Conservation (phyloP, 179 eudicot genomes). For the Beta macrorhiza region DNA sequence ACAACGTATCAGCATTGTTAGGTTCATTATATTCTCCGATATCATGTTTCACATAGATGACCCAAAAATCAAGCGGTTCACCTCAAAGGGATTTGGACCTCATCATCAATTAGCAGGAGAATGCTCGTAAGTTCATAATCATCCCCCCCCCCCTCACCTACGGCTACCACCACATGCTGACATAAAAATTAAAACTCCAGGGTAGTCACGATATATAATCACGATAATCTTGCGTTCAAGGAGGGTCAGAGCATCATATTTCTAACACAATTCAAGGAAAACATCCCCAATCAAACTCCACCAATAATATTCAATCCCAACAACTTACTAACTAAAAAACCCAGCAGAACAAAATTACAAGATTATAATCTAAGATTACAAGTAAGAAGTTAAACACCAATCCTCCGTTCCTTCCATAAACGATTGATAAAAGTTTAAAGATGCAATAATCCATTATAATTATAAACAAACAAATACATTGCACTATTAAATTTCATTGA, state of each 20-base stretch:
- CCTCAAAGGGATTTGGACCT: background rate
- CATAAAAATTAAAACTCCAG: no score
- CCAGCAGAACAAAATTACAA: background rate
- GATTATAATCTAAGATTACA: no score
- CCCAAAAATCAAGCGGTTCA: background rate
- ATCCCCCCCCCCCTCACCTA: background rate
- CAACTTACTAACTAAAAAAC: background rate
- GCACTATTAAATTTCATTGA: background rate
- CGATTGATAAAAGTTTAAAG: no score
- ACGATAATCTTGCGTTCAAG: no score
- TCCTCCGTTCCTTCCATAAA: no score
- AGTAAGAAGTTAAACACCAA: no score
- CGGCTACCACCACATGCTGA: background rate
- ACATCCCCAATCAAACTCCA: background rate
- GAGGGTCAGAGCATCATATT: no score
- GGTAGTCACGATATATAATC: no score
- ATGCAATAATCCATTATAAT: no score
- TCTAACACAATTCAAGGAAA: background rate
- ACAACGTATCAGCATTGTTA: background rate
- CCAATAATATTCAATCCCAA: background rate
- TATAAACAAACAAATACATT: background rate
- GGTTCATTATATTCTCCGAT: background rate
- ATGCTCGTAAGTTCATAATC: background rate
- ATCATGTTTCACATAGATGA: background rate
- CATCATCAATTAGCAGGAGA: background rate